Conservation (phyloP, 768 basidiomycete species). For the Russula dissimulans region DNA sequence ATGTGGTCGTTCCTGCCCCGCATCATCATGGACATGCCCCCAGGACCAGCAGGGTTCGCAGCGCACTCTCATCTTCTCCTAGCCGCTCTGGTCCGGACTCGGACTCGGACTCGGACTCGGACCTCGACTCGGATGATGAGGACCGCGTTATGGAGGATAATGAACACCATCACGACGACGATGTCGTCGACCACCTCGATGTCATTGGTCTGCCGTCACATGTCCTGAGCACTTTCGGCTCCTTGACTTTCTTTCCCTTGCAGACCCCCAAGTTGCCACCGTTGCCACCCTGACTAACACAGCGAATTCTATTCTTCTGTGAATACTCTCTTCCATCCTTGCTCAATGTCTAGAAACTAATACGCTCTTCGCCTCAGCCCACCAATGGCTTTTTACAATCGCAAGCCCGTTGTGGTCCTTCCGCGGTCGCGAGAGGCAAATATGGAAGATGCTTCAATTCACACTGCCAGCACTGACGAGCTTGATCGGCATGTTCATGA, state of each 20-base stretch:
- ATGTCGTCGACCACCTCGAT: constrained; percentile 78
- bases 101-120: constrained; percentile 12
- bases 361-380: constrained; percentile 36
- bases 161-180: constrained; percentile 53
- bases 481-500: constrained; percentile 76
- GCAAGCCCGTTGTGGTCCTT: constrained; percentile 58
- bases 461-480: constrained; percentile 32
- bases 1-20: constrained; percentile 29
- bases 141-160: constrained; percentile 15
- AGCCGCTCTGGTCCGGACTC: constrained; percentile 9
- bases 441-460: constrained; percentile 25
- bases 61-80: constrained; percentile 34
- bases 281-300: constrained; percentile 71
- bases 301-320: constrained; percentile 72
- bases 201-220: constrained; percentile 47
- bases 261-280: constrained; percentile 67
- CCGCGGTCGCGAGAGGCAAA: constrained; percentile 28
- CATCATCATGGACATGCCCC: constrained; percentile 21
- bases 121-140: constrained; percentile 13
- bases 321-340: constrained; percentile 5
- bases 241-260: neutral
- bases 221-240: neutral
- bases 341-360: neutral
- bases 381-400: constrained; percentile 57
- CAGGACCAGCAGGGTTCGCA: constrained; percentile 36